phyloP scores from a whole-genome alignment of 305 asterid species.

The Plantago rigida region DNA sequence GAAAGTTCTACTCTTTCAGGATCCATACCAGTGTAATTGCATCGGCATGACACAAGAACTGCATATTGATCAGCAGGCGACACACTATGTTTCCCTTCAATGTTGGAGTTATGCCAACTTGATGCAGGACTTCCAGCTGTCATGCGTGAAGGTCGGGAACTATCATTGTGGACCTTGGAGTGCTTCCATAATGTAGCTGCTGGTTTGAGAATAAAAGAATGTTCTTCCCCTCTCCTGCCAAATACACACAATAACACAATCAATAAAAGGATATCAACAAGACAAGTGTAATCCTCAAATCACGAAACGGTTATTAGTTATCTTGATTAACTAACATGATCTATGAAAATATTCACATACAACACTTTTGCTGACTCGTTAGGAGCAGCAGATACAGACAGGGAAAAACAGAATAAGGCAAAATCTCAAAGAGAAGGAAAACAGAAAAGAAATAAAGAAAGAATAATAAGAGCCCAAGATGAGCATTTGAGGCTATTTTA shows the following conservation, averaged over 20 bases:
- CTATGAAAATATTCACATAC: too few species aligned
- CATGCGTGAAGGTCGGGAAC: slow-evolving; percentile 32
- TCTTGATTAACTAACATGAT: too few species aligned
- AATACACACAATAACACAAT: slow-evolving; percentile 26
- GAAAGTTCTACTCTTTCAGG: slow-evolving; percentile 12
- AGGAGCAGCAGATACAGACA: too few species aligned
- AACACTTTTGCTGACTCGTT: too few species aligned
- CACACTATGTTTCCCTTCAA: slow-evolving; percentile 43
- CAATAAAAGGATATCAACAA: slow-evolving; percentile 24
- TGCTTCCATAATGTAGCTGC: slow-evolving; percentile 57
- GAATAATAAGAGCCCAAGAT: too few species aligned
- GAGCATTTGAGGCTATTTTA: too few species aligned
- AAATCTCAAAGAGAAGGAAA: too few species aligned
- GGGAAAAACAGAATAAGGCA: too few species aligned
- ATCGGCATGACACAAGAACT: slow-evolving; percentile 87
- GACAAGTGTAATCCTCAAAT: slow-evolving; percentile 2
- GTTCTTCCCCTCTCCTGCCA: slow-evolving; percentile 98
- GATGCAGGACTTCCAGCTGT: slow-evolving; percentile 48
- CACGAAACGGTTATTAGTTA: background rate
- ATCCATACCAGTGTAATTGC: slow-evolving; percentile 79
- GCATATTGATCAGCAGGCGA: slow-evolving; percentile 60
- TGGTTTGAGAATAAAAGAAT: slow-evolving; percentile 89
- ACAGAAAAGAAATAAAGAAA: too few species aligned
- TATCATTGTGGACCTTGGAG: slow-evolving; percentile 36
- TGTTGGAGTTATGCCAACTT: slow-evolving; percentile 39